Evolutionary conservation across 352 stramenopile genomes (phyloP), one percentile per base, ranked within the genome.

Genomic region (Phytophthora constricta): DNA sequence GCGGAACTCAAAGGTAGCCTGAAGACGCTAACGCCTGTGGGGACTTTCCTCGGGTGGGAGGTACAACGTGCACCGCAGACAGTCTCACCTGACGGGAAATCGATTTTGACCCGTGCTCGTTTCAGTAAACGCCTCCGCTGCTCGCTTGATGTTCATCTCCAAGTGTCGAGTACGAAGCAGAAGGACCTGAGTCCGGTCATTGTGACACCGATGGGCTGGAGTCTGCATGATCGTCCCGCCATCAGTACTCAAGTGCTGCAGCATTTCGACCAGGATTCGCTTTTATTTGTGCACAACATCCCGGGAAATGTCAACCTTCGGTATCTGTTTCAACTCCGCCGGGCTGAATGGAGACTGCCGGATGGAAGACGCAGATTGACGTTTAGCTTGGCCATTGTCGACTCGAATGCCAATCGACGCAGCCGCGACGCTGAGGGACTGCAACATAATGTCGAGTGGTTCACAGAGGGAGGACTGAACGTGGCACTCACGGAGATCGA

Each of bases 41-140:
- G 65, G 31, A 63, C 27, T 10, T 67, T 78, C 37, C 64, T 80
- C 3, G 72, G 72, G 13, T 78, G 72, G 72, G 23, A 66, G n/a
- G 57, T 78, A 22, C 61, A 74, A 23, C 28, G 49, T 34, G 26
- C 42, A 34, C 42, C 56, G 17, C 58, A 76, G 48, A 52, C 77
- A 19, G 52, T 59, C 41, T 77, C 68, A 28, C 28, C 62, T 34
- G 72, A 77, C 47, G 57, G 58, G 17, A 62, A 50, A 14, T 53
- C 46, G n/a, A 27, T 77, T 2, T 5, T 62, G 25, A 39, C 50
- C 3, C 37, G 59, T 27, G 49, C 48, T 14, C 46, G 59, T 42
- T 50, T 70, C 5, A 51, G 47, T 20, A 70, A 70, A 16, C 55
- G 62, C 13, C 34, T 70, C 34, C 39, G 33, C 3, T 70, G 55